A percentile compares a stretch with the other conserved stretches of the same genome.
Conservation (phyloP, 768 basidiomycete genomes). For the Rhizopogon sp. region DNA sequence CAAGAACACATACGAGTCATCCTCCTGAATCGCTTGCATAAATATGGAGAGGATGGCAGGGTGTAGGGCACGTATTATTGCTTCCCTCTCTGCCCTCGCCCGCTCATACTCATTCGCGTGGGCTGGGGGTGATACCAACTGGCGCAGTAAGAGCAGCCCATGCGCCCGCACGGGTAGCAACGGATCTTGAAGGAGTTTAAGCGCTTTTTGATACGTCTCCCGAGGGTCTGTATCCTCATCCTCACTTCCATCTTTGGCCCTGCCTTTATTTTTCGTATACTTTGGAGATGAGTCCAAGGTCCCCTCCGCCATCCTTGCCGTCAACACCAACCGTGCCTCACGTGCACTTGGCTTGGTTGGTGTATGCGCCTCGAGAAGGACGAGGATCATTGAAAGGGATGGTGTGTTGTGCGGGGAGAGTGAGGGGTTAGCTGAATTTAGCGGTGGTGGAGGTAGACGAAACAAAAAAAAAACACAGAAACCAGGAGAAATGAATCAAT, state of each 20-base stretch:
- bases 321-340: constrained; percentile 82
- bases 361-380: constrained; percentile 5
- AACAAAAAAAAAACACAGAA: too few species aligned
- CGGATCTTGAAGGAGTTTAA: constrained; percentile 86
- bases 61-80: constrained; percentile 57
- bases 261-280: constrained; percentile 15
- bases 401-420: background rate
- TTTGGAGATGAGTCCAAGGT: constrained; percentile 34
- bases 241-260: constrained; percentile 29
- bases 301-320: constrained; percentile 57
- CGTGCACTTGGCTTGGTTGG: constrained; percentile 54
- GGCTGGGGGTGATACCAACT: constrained; percentile 51
- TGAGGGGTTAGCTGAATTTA: background rate
- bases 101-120: background rate
- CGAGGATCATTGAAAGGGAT: background rate
- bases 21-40: constrained; percentile 77
- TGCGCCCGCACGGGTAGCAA: constrained; percentile 93
- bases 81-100: background rate
- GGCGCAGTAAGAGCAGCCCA: constrained; percentile 76
- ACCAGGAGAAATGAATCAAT: background rate
- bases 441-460: constrained; percentile 24
- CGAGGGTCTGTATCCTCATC: constrained; percentile 29
- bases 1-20: constrained; percentile 93
- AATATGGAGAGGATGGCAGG: constrained; percentile 89
- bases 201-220: constrained; percentile 78